Base-by-base conservation (phyloP, 1,284 basidiomycete genomes). In the Paramarasmius palmivorus region DNA sequence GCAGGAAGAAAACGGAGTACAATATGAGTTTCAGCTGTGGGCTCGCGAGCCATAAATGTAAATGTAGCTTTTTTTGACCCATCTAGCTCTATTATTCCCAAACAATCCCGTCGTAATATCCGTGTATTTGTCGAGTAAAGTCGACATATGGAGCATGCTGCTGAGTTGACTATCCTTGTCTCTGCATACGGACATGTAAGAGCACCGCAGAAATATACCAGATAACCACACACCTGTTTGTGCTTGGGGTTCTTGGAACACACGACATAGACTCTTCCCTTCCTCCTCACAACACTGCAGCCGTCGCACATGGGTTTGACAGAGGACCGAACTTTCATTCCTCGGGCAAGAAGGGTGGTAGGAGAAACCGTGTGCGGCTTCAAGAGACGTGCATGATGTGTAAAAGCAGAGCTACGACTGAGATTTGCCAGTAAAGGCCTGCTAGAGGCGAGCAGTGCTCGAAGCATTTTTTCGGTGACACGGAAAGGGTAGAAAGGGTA, bases 221-320 rank as follows among this genome's bases (percentile, higher is more conserved):
- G 49, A 29, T 55, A 34, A 32, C 41, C 15, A 74, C 85, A 57
- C 61, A 95, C 96, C 88, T 98, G 96, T 73, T 98, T 98, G 72
- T 98, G 96, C 73, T 97, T 98, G 4, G 95, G 92, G 67, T 98
- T 93, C 68, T 92, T 93, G 19, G 86, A 86, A 73, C 96, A 99
- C 41, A 98, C 85, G 41, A 98, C 88, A 73, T 96, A 98, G 41
- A 98, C 82, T 62, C 92, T 84, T 46, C 95, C 95, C 69, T 98
- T 96, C 64, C 96, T 75, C 68, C 80, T 82, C 22, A 95, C 94
- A 44, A 95, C 75, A 59, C 80, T 86, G 72, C 93, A 96, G 12
- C 92, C 92, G 59, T 94, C 92, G 70, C 93, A 96, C 82, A 95
- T 90, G 55, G 84, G 77, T 76, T 97, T 98, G 62, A 98, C 92